Conservation (phyloP, 352 stramenopile species). For the Phytophthora pini region DNA sequence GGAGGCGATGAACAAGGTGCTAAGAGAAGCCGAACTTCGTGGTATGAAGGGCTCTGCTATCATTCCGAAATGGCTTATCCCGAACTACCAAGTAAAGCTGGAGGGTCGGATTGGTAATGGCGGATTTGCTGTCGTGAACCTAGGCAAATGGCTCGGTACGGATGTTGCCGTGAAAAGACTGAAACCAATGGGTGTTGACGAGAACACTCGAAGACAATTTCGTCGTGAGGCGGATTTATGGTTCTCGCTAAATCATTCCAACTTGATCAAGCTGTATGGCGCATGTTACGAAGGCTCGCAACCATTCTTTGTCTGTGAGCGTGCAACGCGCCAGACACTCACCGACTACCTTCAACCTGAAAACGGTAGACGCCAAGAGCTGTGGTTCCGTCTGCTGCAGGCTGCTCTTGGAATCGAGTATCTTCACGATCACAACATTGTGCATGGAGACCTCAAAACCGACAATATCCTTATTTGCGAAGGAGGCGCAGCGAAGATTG, state of each 20-base stretch:
- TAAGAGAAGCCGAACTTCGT: conserved; percentile 23
- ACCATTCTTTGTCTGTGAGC: conserved; percentile 41
- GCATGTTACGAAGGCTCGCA: conserved; percentile 31
- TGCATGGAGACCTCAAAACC: conserved; percentile 41
- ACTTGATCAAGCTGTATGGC: conserved; percentile 41
- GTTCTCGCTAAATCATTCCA: conserved; percentile 40
- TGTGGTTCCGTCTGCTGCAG: conserved; percentile 41
- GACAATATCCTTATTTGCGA: conserved; percentile 39
- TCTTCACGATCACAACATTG: conserved; percentile 39
- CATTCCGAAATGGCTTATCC: conserved; percentile 39
- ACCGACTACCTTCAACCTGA: conserved; percentile 27
- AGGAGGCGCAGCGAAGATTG: conserved; percentile 38
- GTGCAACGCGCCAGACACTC: conserved; percentile 29
- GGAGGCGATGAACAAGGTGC: conserved; percentile 27
- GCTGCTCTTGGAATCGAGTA: conserved; percentile 39
- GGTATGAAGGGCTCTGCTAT: conserved; percentile 25
- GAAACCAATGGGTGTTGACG: conserved; percentile 14
- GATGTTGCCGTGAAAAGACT: conserved; percentile 37
- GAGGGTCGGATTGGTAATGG: conserved; percentile 19
- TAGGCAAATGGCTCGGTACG: conserved; percentile 36
- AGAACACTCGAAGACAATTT: conserved; percentile 26
- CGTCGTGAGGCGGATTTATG: conserved; percentile 33
- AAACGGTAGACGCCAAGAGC: conserved; percentile 25
- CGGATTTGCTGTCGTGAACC: conserved; percentile 31
- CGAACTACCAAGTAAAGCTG: conserved; percentile 30